Base-by-base conservation (phyloP, 176 grass and related monocot genomes). In the Eleusine indica region DNA sequence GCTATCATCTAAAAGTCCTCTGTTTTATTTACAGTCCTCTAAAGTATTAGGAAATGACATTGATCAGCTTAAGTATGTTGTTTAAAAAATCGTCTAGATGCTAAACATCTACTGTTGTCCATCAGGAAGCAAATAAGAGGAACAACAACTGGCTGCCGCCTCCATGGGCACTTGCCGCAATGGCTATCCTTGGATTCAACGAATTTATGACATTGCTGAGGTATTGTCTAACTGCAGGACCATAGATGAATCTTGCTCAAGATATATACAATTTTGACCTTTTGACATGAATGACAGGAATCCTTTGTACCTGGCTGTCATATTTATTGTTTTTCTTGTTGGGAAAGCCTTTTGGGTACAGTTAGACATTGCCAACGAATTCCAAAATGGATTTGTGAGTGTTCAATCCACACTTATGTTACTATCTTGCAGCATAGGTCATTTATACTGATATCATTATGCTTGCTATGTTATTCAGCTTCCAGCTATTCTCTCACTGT, bases 101-200 rank as follows among this genome's bases (percentile, higher is more conserved):
- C 48, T 74, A 62, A 83, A 19, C 12, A 47, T 71, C 47, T 70
- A 21, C 68, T 70, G 30, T 80, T 18, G 37, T 79, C 77, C 69
- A 51, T 77, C 78, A 99, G 96, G 96, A 99, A 91, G 96, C 96
- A 85, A 86, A 99, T 72, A 99, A 96, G 86, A 90, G 87, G 68
- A 99, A 99, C 81, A 96, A 99, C 84, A 99, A 90, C 85, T 90
- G 91, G 93, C 42, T 99, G 54, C 96, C 96, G 68, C 96, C 93
- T 90, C 96, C 96, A 81, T 99, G 96, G 96, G 96, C 96, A 51
- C 92, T 99, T 76, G 96, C 87, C 16, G 96, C 96, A 68, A 96
- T 99, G 80, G 73, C 79, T 66, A 60, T 99, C n/a, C 90, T 99
- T 85, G 96, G 96, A 56, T 99, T 99, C 88, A 99, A 99, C 9